Percentiles rank a stretch among this genome's conserved stretches.
Conservation (phyloP, 164 flowering plant species). For the Tetracentron sinense region DNA sequence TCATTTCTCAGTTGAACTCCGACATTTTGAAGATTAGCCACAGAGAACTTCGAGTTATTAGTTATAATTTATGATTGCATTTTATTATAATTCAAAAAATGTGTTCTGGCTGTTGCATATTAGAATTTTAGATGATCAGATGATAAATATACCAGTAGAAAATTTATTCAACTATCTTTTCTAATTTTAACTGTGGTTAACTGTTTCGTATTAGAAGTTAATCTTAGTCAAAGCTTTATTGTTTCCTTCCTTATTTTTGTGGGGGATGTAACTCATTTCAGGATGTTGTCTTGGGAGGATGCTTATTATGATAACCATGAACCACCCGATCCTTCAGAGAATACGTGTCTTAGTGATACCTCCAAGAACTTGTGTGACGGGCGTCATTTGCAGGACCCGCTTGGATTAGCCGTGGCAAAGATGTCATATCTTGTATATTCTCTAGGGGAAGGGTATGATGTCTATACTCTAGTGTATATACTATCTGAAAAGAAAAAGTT, state of each 20-base stretch:
- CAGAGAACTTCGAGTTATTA: too few relatives aligned
- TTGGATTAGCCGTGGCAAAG: slow-evolving; percentile 66
- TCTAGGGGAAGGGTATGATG: slow-evolving; percentile 77
- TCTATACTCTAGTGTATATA: neutral
- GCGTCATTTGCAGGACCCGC: slow-evolving; percentile 38
- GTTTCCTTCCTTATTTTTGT: neutral
- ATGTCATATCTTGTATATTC: slow-evolving; percentile 70
- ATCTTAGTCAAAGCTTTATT: neutral
- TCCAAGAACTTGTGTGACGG: slow-evolving; percentile 29
- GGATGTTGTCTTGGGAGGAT: slow-evolving; percentile 80
- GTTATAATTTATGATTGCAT: too few relatives aligned
- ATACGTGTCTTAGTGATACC: slow-evolving; percentile 22
- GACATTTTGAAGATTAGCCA: too few relatives aligned
- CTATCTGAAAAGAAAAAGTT: neutral
- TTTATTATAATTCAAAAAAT: too few relatives aligned
- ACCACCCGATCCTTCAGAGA: slow-evolving; percentile 29
- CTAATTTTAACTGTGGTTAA: neutral
- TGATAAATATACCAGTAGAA: too few relatives aligned
- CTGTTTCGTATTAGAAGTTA: neutral
- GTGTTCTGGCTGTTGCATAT: too few relatives aligned
- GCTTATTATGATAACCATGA: slow-evolving; percentile 49
- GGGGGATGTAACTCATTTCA: slow-evolving; percentile 24
- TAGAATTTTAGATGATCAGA: too few relatives aligned
- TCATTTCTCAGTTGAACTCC: too few relatives aligned
- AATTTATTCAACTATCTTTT: too few relatives aligned